Evolutionary conservation across 2,329 filamentous ascomycete species (phyloP).

Genomic region (Xylariaceae sp.): DNA sequence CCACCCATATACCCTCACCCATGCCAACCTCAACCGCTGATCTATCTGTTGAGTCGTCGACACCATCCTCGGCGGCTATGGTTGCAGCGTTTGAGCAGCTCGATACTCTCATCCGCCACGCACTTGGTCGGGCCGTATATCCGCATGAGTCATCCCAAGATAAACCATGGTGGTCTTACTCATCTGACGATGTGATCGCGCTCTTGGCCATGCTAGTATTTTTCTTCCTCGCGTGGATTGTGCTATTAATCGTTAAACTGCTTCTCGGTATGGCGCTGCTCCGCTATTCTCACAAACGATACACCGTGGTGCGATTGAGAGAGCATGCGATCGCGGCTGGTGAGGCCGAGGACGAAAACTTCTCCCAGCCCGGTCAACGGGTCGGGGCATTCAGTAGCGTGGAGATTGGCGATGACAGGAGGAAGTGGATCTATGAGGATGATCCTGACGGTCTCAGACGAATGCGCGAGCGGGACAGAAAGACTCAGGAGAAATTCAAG

Average conservation of each 20-base stretch:
- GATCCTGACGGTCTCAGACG: constrained; percentile 64
- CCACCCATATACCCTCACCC: constrained; percentile 74
- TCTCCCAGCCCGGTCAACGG: constrained; percentile 66
- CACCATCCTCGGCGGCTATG: constrained; percentile 65
- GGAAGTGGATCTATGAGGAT: constrained; percentile 80
- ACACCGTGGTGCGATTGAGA: constrained; percentile 70
- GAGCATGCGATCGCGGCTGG: constrained; percentile 49
- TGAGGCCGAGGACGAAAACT: constrained; percentile 46
- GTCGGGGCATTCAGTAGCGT: constrained; percentile 79
- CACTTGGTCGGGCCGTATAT: constrained; percentile 66
- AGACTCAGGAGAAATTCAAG: constrained; percentile 53
- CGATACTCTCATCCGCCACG: constrained; percentile 69
- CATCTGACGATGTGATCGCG: constrained; percentile 68
- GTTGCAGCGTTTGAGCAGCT: constrained; percentile 73
- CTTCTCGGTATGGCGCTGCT: constrained; percentile 84
- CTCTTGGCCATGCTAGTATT: constrained; percentile 77
- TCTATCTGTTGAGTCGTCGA: constrained; percentile 56
- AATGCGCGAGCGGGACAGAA: constrained; percentile 57
- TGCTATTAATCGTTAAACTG: constrained; percentile 78
- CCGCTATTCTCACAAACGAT: constrained; percentile 70
- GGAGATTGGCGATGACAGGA: constrained; percentile 82
- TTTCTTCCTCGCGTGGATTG: constrained; percentile 76
- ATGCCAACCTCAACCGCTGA: constrained; percentile 61
- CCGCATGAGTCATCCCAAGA: constrained; percentile 38
- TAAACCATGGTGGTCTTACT: constrained; percentile 50